phyloP scores from a whole-genome alignment of 352 stramenopile species.

The Phytophthora citricola region DNA sequence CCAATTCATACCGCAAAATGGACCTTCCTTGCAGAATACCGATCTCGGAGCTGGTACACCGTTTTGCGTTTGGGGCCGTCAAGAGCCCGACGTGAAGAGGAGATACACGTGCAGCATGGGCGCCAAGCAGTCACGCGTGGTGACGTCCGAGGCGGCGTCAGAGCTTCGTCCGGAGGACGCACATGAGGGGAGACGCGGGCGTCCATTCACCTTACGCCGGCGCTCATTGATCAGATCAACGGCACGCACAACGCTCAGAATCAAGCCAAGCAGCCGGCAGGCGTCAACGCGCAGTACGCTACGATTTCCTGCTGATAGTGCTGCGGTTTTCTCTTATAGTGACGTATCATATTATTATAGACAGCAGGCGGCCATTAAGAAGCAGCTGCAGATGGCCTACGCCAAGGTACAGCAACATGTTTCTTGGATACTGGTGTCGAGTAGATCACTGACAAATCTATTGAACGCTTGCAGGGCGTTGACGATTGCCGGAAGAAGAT shows the following conservation, averaged over 20 bases:
- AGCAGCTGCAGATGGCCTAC: conserved; percentile 82
- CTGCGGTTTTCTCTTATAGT: conserved; percentile 5
- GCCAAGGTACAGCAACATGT: conserved; percentile 50
- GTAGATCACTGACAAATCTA: conserved; percentile 4
- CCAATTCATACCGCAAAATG: not conserved
- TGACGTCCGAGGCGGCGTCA: conserved; percentile 59
- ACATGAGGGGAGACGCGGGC: conserved; percentile 50
- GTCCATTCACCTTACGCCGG: conserved; percentile 76
- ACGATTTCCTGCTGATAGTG: not conserved
- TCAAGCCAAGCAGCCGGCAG: conserved; percentile 19
- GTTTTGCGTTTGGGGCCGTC: conserved; percentile 4
- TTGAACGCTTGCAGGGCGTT: conserved; percentile 46
- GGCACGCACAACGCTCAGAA: conserved; percentile 36
- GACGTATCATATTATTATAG: conserved; percentile 30
- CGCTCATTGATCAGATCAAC: conserved; percentile 77
- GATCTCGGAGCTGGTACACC: not conserved
- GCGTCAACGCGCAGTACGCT: conserved; percentile 56
- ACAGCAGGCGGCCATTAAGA: conserved; percentile 69
- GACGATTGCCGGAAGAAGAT: conserved; percentile 75
- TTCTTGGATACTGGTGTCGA: not conserved
- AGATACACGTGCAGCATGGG: conserved; percentile 54
- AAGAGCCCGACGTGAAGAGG: conserved; percentile 48
- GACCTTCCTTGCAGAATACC: conserved; percentile 8
- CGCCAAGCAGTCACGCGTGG: conserved; percentile 81
- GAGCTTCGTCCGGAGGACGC: conserved; percentile 58